These are phyloP conservation scores for Dothistroma septosporum DNA, from an alignment of 2,329 filamentous ascomycete genomes.

Conservation along the genomic window DNA sequence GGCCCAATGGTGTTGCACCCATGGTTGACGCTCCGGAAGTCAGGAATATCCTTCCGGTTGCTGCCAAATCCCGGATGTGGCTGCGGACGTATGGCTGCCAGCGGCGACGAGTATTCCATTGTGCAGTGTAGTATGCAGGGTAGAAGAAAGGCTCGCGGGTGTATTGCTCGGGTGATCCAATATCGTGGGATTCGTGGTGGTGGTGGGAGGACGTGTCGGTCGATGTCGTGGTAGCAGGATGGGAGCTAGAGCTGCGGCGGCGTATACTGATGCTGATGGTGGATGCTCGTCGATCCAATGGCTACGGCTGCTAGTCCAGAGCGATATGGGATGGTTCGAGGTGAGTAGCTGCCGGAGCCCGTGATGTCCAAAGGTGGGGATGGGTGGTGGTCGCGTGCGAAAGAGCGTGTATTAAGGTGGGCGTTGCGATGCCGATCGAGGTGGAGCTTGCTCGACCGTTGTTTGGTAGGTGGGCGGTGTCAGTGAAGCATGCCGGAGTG, in stretches of 20 bases:
- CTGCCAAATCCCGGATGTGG: slow-evolving; percentile 62
- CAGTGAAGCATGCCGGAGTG: slow-evolving; percentile 2
- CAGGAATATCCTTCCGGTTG: slow-evolving; percentile 49
- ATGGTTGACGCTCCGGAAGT: slow-evolving; percentile 51
- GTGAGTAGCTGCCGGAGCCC: not conserved
- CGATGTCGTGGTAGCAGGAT: slow-evolving; percentile 1
- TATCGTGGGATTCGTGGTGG: slow-evolving; percentile 2
- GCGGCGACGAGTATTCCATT: slow-evolving; percentile 92
- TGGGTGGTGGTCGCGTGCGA: not conserved
- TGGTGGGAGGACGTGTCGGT: slow-evolving; percentile 3
- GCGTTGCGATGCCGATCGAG: not conserved
- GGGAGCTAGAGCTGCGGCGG: not conserved
- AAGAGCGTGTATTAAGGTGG: not conserved
- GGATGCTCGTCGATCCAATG: not conserved
- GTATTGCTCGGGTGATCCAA: slow-evolving; percentile 1
- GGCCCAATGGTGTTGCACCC: slow-evolving; percentile 55
- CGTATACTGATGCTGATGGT: slow-evolving; percentile 6
- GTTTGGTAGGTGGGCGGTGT: slow-evolving; percentile 2
- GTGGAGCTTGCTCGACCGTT: not conserved
- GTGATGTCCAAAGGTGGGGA: slow-evolving; percentile 2
- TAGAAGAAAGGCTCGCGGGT: not conserved
- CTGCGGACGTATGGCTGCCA: slow-evolving; percentile 84
- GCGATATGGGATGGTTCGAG: not conserved
- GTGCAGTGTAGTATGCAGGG: slow-evolving; percentile 21
- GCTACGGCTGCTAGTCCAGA: not conserved